A percentile compares a stretch with the other conserved stretches of the same genome.
Evolutionary conservation across 768 basidiomycete genomes (phyloP).

Genomic region (Boletus eberwhitei): DNA sequence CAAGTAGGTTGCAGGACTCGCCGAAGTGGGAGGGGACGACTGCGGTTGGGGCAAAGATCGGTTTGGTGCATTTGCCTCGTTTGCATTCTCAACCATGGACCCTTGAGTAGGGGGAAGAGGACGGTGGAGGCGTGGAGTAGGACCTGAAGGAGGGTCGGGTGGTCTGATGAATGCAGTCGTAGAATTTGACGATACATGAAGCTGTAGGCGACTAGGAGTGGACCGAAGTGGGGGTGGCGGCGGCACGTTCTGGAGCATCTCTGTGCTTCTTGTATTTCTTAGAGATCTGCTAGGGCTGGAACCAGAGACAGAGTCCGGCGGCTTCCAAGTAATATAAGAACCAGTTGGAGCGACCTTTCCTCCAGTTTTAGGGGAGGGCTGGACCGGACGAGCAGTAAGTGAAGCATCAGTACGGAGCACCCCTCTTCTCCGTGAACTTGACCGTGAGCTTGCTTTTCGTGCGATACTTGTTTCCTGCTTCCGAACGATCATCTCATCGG

Average conservation of each 20-base stretch:
- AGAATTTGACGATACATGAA: constrained; percentile 21
- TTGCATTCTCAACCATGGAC: constrained; percentile 16
- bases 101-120: constrained; percentile 32
- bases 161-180: constrained; percentile 12
- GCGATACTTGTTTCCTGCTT: constrained; percentile 17
- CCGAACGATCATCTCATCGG: constrained; percentile 20
- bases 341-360: constrained; percentile 24
- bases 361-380: constrained; percentile 12
- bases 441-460: constrained; percentile 16
- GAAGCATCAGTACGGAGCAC: constrained; percentile 17
- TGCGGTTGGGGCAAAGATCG: constrained; percentile 27
- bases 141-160: constrained; percentile 15
- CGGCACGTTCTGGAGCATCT: constrained; percentile 23
- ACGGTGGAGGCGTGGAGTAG: constrained; percentile 23
- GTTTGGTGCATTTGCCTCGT: constrained; percentile 15
- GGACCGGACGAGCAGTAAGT: constrained; percentile 21
- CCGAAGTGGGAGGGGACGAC: constrained; percentile 19
- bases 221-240: constrained; percentile 23
- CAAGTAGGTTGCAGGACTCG: constrained; percentile 27
- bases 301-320: constrained; percentile 31
- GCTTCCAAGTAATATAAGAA: constrained; percentile 24
- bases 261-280: constrained; percentile 30
- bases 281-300: constrained; percentile 33
- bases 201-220: constrained; percentile 30
- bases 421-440: constrained; percentile 20